Base-by-base conservation (phyloP, 768 basidiomycete species). In the Amanita fuliginea region DNA sequence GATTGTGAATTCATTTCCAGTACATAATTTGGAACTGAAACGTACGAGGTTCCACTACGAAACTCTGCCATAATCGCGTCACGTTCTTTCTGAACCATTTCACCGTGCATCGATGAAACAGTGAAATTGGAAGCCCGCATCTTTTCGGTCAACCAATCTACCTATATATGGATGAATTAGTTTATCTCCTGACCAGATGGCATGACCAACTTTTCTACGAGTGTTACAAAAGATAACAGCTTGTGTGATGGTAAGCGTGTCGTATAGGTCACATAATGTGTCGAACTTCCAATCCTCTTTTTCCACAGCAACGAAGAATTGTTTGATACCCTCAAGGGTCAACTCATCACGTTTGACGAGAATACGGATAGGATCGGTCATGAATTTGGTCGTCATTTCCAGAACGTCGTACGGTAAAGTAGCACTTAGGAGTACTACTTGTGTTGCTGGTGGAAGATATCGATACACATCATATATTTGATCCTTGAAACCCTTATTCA, bases 241-340 rank as follows among this genome's bases (percentile, higher is more conserved):
- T 76, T 97, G 95, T 6, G 94, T 97, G 65, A 99, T 97, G 47
- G 94, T 97, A 56, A 99, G 81, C 24, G 95, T 97, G 66, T 98
- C 95, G 68, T 96, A 98, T 42, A 99, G 70, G 70, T 96, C 95
- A 63, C 89, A 96, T 28, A 99, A 76, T 0, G 94, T 97, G 68
- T 97, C 94, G 61, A 96, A 94, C 64, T 99, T 99, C 94, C 94
- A 97, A 62, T 99, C 95, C 67, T 99, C 95, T 71, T 97, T 96
- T 70, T 97, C 95, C 49, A 99, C 95, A 41, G 94, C 95, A 45
- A 99, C 90, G 74, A 93, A 93, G 71, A 94, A 94, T 64, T 95
- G 91, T 60, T 93, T 93, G 70, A 94, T 93, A 7, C 87, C 87
- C 61, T 99, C 95, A 50, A 97, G 75, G 46, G 95, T 96, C 76